Evolutionary conservation across 2,329 filamentous ascomycete genomes (phyloP).

Genomic region (Fusarium sp.): DNA sequence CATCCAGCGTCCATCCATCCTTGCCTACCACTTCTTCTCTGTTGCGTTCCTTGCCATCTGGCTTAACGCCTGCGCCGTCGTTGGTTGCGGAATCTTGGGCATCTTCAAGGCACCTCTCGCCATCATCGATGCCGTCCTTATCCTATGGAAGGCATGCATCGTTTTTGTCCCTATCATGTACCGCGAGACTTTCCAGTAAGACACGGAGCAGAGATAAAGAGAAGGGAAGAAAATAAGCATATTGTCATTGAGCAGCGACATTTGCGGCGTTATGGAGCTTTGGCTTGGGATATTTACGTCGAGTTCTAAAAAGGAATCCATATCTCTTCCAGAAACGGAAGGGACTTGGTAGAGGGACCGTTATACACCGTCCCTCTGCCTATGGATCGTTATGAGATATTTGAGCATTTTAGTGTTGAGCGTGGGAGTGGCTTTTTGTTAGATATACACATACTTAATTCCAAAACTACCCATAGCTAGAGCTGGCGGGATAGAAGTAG

Average conservation of each 20-base stretch:
- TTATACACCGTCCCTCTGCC: slow-evolving; percentile 16
- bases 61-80: slow-evolving; percentile 62
- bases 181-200: slow-evolving; percentile 65
- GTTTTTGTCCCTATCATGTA: slow-evolving; percentile 88
- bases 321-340: slow-evolving; percentile 3
- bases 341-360: background rate
- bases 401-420: slow-evolving; percentile 39
- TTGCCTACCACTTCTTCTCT: slow-evolving; percentile 94
- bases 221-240: slow-evolving; percentile 2
- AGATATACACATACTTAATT: slow-evolving; percentile 24
- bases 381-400: slow-evolving; percentile 41
- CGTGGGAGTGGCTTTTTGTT: slow-evolving; percentile 32
- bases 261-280: slow-evolving; percentile 43
- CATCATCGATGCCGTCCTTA: slow-evolving; percentile 73
- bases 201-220: background rate
- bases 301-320: slow-evolving; percentile 22
- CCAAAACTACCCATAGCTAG: slow-evolving; percentile 7
- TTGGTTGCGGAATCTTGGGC: slow-evolving; percentile 56
- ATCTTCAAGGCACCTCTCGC: slow-evolving; percentile 68
- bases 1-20: slow-evolving; percentile 79
- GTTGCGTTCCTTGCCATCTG: slow-evolving; percentile 92
- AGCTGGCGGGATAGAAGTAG: slow-evolving; percentile 8
- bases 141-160: slow-evolving; percentile 83
- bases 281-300: slow-evolving; percentile 36
- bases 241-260: slow-evolving; percentile 27